Percentiles rank a stretch among this genome's conserved stretches.
Conservation (phyloP, 2,329 filamentous ascomycete genomes). For the Aspergillus awamori region DNA sequence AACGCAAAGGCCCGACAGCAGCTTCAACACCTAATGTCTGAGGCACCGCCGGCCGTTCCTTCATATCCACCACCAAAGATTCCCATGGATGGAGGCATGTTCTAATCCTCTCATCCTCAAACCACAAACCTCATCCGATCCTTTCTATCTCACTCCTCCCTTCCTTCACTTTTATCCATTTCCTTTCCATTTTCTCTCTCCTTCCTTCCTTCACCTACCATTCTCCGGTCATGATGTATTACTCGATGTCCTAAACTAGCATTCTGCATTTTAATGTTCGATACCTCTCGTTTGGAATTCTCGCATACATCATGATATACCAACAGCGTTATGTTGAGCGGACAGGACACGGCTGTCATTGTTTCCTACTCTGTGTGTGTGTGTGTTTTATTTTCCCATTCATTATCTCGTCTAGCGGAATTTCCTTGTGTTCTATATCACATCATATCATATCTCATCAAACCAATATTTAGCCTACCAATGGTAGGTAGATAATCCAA, state of each 20-base stretch:
- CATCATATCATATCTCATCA: no score
- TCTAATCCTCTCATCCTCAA: conserved; percentile 29
- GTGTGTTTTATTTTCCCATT: neutral
- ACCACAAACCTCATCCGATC: conserved; percentile 1
- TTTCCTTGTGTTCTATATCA: neutral
- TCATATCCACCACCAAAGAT: conserved; percentile 34
- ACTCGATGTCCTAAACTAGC: conserved; percentile 10
- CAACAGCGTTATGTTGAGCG: conserved; percentile 25
- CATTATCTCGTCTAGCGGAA: neutral
- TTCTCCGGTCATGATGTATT: conserved; percentile 10
- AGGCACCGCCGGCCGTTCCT: conserved; percentile 35
- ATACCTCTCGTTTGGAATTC: conserved; percentile 15
- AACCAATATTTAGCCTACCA: no score
- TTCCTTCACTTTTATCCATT: conserved; percentile 1
- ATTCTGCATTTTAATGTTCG: conserved; percentile 9
- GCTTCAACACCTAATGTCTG: conserved; percentile 28
- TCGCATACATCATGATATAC: conserved; percentile 23
- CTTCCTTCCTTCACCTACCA: conserved; percentile 1
- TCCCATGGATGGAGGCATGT: conserved; percentile 43
- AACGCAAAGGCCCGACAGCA: conserved; percentile 50
- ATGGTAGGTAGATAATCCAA: neutral
- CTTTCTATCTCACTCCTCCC: conserved; percentile 3
- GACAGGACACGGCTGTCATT: conserved; percentile 7
- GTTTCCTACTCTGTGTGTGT: conserved; percentile 11
- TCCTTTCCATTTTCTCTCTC: conserved; percentile 5